Evolutionary conservation across 2,329 filamentous ascomycete species (phyloP).

Genomic region (Cryphonectria carpinicola): DNA sequence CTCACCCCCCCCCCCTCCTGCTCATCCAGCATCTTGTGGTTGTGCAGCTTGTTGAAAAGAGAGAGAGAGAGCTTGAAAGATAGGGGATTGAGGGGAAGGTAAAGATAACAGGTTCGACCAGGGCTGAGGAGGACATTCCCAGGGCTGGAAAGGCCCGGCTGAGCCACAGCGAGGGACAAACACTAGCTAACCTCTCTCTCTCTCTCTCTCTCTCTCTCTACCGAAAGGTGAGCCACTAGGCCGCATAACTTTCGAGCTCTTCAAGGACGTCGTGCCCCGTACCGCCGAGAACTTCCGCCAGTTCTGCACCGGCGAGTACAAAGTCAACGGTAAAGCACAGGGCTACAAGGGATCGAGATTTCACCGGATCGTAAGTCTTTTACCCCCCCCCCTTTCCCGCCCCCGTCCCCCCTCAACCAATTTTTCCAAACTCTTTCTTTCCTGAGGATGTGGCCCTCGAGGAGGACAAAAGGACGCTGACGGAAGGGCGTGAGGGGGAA

Average conservation of each 20-base stretch:
- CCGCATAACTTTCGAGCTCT: constrained; percentile 88
- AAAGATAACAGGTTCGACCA: too few relatives aligned
- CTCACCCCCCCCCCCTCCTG: neutral
- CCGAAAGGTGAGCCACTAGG: constrained; percentile 78
- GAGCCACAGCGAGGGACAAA: neutral
- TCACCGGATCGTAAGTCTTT: constrained; percentile 77
- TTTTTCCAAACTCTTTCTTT: too few relatives aligned
- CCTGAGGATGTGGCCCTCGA: neutral
- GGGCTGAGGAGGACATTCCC: neutral
- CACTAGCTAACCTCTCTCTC: neutral
- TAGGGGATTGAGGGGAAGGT: too few relatives aligned
- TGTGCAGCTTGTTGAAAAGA: neutral
- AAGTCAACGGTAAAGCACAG: constrained; percentile 77
- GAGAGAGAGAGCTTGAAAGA: neutral
- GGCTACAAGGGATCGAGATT: constrained; percentile 96
- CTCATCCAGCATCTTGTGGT: neutral
- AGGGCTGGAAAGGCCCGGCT: neutral
- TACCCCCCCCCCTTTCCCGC: neutral
- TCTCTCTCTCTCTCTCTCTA: too few relatives aligned
- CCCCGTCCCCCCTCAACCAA: constrained; percentile 9
- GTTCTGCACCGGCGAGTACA: constrained; percentile 93
- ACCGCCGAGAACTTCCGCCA: constrained; percentile 97
- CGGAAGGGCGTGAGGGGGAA: neutral
- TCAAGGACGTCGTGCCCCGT: constrained; percentile 79
- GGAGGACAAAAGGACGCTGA: neutral